Base-by-base conservation (phyloP, 306 rosid genomes). In the Inga leiocalycina region DNA sequence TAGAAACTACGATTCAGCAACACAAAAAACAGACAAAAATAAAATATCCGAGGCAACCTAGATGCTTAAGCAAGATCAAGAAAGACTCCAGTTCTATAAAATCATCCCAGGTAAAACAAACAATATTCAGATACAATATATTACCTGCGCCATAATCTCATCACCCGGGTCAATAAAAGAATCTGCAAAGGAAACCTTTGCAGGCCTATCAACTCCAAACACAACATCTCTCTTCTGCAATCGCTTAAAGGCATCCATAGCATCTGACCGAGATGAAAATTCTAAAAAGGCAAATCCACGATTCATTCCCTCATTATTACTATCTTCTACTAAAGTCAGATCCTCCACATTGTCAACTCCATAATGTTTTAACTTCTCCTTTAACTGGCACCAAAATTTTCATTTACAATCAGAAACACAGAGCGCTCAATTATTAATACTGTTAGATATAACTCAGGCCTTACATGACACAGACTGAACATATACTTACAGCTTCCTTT, bases 81-180 rank as follows among this genome's bases (percentile, higher is more conserved):
- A 83, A 61, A 54, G 71, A 81, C 16, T 46, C 73, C 37, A 81
- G 61, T 62, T 51, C 75, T 54, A 79, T 13, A 73, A 35, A 74
- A 61, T 27, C 66, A 78, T 49, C 44, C 73, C 30, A 51, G 10
- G 52, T 71, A 20, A 75, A 83, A 77, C 2, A 59, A 57, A 41
- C 83, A 45, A 44, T 85, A 80, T n/a, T 80, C 59, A 61, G 69
- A 85, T 54, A 81, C 78, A 62, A 80, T 83, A 66, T 78, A 80
- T 88, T 90, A 96, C 99, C 99, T 97, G 98, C 0, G 97, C 91
- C 98, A 94, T 97, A 72, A 97, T 92, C 88, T 97, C 98, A 87
- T 94, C 98, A 84, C 97, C 97, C 20, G 99, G 98, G 64, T 97
- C 99, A 86, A 92, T 91, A 88, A 97, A 94, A 67, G 98, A 92